phyloP scores from a whole-genome alignment of 192 early-diverging fungal species.

The Chytriomyces confervae region DNA sequence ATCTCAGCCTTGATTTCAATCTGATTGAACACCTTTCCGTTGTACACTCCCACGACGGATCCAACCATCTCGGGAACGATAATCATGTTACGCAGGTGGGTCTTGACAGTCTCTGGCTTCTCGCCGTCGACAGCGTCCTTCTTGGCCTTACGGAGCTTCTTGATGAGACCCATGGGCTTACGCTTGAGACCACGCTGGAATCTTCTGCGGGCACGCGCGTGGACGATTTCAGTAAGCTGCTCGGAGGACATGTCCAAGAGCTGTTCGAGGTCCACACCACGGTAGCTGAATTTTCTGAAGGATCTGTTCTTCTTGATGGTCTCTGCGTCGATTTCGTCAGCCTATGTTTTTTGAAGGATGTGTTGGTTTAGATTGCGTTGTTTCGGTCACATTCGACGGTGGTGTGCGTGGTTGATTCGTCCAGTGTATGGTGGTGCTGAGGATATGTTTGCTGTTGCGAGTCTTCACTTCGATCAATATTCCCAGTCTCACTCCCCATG shows the following conservation, averaged over 20 bases:
- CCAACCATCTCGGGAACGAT: conserved; percentile 99
- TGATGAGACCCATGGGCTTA: conserved; percentile 99
- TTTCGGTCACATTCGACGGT: no score
- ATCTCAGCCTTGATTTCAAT: conserved; percentile 98
- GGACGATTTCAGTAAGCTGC: conserved; percentile 92
- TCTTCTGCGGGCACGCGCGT: conserved; percentile 93
- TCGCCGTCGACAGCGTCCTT: conserved; percentile 85
- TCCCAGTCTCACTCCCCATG: no score
- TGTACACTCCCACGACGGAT: conserved; percentile 94
- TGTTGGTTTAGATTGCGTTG: no score
- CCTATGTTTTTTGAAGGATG: conserved; percentile 33
- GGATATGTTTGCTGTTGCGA: no score
- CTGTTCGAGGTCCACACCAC: conserved; percentile 95
- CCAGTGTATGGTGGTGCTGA: no score
- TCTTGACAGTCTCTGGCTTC: conserved; percentile 97
- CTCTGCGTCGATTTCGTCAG: conserved; percentile 57
- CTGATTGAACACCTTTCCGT: conserved; percentile 99
- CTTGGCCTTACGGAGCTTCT: conserved; percentile 99
- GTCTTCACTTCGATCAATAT: no score
- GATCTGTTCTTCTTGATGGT: conserved; percentile 84
- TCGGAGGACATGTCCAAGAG: conserved; percentile 92
- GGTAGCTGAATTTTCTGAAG: conserved; percentile 99
- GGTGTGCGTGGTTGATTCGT: no score
- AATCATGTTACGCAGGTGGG: conserved; percentile 99
- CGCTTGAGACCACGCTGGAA: conserved; percentile 99